phyloP scores from a whole-genome alignment of 306 rosid genomes.

The Sindora glabra region DNA sequence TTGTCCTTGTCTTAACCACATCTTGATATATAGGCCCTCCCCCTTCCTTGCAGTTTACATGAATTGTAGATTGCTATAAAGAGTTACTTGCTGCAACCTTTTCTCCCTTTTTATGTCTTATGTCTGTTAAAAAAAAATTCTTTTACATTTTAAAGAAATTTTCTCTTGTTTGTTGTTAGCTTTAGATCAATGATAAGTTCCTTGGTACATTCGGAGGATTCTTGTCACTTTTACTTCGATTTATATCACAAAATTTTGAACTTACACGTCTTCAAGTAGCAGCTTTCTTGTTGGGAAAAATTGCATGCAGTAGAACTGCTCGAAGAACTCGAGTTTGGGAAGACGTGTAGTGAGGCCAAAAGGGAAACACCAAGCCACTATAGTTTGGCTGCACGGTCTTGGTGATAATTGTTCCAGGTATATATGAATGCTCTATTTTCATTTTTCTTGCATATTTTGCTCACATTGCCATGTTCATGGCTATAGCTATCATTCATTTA shows the following conservation, averaged over 20 bases:
- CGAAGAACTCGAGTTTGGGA: slow-evolving; percentile 84
- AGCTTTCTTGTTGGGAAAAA: no score
- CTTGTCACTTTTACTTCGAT: not conserved
- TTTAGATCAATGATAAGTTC: not conserved
- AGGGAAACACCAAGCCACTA: slow-evolving; percentile 95
- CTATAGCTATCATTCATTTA: not conserved
- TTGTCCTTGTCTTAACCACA: slow-evolving; percentile 62
- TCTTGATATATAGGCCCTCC: no score
- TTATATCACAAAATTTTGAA: slow-evolving; percentile 6
- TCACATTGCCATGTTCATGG: slow-evolving; percentile 3
- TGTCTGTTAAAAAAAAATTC: no score
- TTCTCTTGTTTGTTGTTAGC: not conserved
- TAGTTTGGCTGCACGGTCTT: slow-evolving; percentile 97
- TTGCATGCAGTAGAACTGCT: slow-evolving; percentile 74
- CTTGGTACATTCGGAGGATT: not conserved
- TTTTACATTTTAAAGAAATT: no score
- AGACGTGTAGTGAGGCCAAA: slow-evolving; percentile 97
- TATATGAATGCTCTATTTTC: slow-evolving; percentile 15
- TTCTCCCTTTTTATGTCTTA: not conserved
- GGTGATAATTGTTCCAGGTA: slow-evolving; percentile 98
- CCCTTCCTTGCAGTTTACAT: no score
- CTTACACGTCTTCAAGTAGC: slow-evolving; percentile 16
- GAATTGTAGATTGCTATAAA: slow-evolving; percentile 13
- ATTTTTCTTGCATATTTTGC: slow-evolving; percentile 3
- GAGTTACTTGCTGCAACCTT: not conserved